phyloP scores from a whole-genome alignment of 192 early-diverging fungal species.

The Phlyctochytrium bullatum region DNA sequence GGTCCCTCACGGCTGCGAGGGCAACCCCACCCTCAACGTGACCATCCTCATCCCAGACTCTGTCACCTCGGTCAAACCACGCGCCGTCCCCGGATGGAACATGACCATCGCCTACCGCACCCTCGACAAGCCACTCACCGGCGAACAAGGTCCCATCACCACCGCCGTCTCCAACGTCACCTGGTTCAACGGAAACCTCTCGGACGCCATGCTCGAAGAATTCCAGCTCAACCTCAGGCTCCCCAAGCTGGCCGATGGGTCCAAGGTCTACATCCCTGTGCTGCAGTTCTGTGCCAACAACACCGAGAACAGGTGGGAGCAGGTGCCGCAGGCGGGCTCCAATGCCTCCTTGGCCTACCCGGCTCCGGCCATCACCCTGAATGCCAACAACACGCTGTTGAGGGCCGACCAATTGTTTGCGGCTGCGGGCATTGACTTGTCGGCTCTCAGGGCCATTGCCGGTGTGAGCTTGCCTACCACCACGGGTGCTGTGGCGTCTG shows the following conservation, averaged over 20 bases:
- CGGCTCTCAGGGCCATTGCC: no score
- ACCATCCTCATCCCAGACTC: constrained; percentile 28
- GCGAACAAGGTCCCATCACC: constrained; percentile 29
- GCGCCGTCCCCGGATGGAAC: constrained; percentile 27
- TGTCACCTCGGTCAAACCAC: constrained; percentile 35
- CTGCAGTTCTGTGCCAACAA: constrained; percentile 23
- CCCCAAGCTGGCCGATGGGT: constrained; percentile 29
- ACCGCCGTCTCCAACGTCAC: constrained; percentile 33
- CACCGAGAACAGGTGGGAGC: constrained; percentile 9
- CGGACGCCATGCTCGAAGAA: constrained; percentile 27
- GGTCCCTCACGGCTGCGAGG: constrained; percentile 37
- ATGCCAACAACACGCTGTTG: no score
- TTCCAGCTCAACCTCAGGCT: constrained; percentile 21
- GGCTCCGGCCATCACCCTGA: no score
- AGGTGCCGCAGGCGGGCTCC: no score
- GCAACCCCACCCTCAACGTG: constrained; percentile 22
- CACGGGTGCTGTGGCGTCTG: no score
- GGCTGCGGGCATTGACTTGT: no score
- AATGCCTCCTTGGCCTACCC: no score
- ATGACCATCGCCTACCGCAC: constrained; percentile 14
- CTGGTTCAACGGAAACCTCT: constrained; percentile 25
- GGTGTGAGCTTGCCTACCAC: no score
- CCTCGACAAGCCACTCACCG: constrained; percentile 24
- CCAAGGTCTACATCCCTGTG: constrained; percentile 23
- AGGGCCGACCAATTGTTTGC: no score